Evolutionary conservation across 441 rosid species (phyloP).

Genomic region (Pelargonium australe): DNA sequence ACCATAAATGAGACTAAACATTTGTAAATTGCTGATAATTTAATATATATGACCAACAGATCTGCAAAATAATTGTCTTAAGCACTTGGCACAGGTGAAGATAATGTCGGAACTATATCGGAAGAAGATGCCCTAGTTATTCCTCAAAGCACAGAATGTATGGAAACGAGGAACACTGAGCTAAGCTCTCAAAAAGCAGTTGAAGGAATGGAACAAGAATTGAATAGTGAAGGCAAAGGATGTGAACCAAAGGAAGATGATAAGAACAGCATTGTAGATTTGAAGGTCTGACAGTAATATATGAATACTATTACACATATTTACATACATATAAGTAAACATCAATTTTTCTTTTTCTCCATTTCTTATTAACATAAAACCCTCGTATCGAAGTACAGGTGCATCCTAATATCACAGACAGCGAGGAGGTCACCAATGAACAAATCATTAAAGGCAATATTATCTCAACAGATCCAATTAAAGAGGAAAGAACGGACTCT

Average conservation of each 20-base stretch:
- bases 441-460: slow-evolving; percentile 7
- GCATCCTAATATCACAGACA: slow-evolving; percentile 13
- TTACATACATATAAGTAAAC: not conserved
- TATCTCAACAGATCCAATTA: slow-evolving; percentile 5
- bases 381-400: slow-evolving; percentile 10
- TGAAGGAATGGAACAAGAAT: slow-evolving; percentile 14
- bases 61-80: slow-evolving; percentile 2
- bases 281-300: slow-evolving; percentile 20
- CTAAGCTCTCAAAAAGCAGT: slow-evolving; percentile 14
- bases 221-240: slow-evolving; percentile 16
- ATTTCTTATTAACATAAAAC: slow-evolving; percentile 3
- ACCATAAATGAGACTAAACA: not conserved
- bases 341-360: not conserved
- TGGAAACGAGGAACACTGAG: slow-evolving; percentile 12
- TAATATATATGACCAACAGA: not conserved
- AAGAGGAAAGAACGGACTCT: slow-evolving; percentile 15
- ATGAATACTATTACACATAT: not conserved
- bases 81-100: slow-evolving; percentile 23
- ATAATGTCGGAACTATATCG: not conserved
- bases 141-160: slow-evolving; percentile 6
- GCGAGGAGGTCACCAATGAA: slow-evolving; percentile 10
- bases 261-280: not conserved
- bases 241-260: slow-evolving; percentile 7
- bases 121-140: slow-evolving; percentile 18
- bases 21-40: too few species aligned